These are phyloP conservation scores for Brassica hybrid DNA, from an alignment of 441 rosid genomes.

Conservation along the genomic window DNA sequence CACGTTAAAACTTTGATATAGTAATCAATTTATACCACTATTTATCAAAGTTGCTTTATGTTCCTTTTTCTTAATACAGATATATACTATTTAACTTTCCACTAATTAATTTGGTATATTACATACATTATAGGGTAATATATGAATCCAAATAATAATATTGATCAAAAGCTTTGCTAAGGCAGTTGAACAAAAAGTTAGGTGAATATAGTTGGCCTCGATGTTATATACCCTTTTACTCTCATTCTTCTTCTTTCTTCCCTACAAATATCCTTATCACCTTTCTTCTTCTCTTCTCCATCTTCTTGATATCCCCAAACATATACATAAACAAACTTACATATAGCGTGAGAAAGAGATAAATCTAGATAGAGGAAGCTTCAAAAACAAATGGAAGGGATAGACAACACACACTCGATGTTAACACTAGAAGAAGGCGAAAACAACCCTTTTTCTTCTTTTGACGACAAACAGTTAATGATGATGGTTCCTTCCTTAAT, in stretches of 20 bases:
- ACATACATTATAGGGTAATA: conserved; percentile 3
- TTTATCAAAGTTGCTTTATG: background rate
- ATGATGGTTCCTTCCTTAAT: conserved; percentile 43
- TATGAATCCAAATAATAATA: conserved; percentile 1
- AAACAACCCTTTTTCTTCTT: conserved; percentile 35
- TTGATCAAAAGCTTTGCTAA: conserved; percentile 23
- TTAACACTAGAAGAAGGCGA: conserved; percentile 39
- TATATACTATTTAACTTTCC: background rate
- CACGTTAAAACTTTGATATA: background rate
- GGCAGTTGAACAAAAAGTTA: conserved; percentile 48
- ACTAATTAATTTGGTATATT: background rate
- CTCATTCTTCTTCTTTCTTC: conserved; percentile 36
- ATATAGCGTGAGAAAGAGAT: background rate
- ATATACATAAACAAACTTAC: background rate
- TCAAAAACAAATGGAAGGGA: conserved; percentile 31
- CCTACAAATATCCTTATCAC: conserved; percentile 32
- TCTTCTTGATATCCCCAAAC: background rate
- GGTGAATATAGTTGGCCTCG: conserved; percentile 47
- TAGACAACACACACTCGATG: conserved; percentile 26
- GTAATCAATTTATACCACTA: conserved; percentile 5
- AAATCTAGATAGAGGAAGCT: background rate
- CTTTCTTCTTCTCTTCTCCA: conserved; percentile 14
- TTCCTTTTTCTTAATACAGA: background rate
- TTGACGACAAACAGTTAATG: conserved; percentile 37
- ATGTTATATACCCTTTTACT: conserved; percentile 27